These are phyloP conservation scores for Starmera dryadoides DNA, from an alignment of 805 yeast genomes.

Conservation along the genomic window DNA sequence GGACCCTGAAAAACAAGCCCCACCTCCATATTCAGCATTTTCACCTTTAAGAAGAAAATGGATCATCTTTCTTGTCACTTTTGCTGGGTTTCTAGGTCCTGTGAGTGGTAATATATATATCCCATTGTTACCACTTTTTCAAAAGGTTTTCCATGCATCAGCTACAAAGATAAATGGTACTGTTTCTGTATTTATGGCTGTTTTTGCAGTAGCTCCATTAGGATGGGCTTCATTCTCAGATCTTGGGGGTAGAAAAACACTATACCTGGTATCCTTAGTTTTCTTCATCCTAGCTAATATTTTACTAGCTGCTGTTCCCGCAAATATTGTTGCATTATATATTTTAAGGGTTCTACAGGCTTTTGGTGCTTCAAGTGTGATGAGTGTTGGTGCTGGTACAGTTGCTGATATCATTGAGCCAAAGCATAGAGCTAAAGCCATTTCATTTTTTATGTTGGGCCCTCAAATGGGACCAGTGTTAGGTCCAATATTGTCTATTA, in stretches of 20 bases:
- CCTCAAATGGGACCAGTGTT: constrained; percentile 82
- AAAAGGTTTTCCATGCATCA: constrained; percentile 32
- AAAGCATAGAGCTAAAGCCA: constrained; percentile 67
- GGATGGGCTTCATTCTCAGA: constrained; percentile 53
- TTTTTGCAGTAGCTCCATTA: constrained; percentile 48
- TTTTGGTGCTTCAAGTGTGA: constrained; percentile 82
- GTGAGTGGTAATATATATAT: constrained; percentile 51
- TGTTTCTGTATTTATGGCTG: constrained; percentile 49
- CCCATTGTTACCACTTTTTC: constrained; percentile 42
- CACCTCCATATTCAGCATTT: constrained; percentile 28
- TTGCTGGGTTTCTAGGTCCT: constrained; percentile 50
- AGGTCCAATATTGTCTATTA: constrained; percentile 78
- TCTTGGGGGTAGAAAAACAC: constrained; percentile 56
- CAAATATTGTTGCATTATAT: constrained; percentile 63
- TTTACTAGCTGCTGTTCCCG: constrained; percentile 52
- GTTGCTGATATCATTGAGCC: constrained; percentile 69
- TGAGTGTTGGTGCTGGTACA: constrained; percentile 88
- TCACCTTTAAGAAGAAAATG: constrained; percentile 24
- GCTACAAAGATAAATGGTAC: constrained; percentile 44
- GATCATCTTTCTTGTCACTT: constrained; percentile 32
- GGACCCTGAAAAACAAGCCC: neutral
- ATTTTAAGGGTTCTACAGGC: constrained; percentile 67
- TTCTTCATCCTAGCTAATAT: constrained; percentile 57
- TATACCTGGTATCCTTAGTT: constrained; percentile 48
- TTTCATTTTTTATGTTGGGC: constrained; percentile 81